Percentiles rank a stretch among this genome's conserved stretches.
Conservation (phyloP, 805 yeast species). For the Myxozyma vanderwaltii region DNA sequence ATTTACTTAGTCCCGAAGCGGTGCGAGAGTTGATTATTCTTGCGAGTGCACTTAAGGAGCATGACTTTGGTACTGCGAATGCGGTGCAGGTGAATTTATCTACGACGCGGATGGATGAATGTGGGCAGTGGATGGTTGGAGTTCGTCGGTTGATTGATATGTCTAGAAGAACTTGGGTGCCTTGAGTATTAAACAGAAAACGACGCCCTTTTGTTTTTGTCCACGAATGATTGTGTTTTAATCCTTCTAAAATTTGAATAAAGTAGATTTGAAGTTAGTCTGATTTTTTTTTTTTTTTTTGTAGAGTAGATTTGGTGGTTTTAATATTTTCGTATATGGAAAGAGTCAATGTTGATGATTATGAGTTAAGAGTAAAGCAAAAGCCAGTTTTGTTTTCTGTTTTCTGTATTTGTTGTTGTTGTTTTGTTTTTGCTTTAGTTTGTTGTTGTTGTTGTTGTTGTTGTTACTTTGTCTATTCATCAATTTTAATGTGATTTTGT, state of each 20-base stretch:
- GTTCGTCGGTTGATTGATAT: constrained; percentile 83
- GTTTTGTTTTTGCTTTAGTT: too few species aligned
- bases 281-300: neutral
- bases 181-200: too few species aligned
- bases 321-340: too few species aligned
- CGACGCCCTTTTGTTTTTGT: too few species aligned
- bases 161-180: constrained; percentile 40
- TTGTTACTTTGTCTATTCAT: neutral
- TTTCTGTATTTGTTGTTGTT: neutral
- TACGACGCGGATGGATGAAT: constrained; percentile 65
- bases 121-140: constrained; percentile 92
- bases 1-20: constrained; percentile 60
- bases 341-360: neutral
- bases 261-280: too few species aligned
- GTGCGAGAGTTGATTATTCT: constrained; percentile 56
- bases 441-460: too few species aligned
- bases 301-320: neutral
- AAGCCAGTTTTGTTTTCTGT: neutral
- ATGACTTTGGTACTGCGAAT: constrained; percentile 63
- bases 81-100: constrained; percentile 55
- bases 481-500: too few species aligned
- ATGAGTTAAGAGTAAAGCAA: neutral
- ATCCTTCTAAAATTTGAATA: too few species aligned
- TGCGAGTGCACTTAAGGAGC: constrained; percentile 52
- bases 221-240: too few species aligned